Percentiles rank a stretch among this genome's conserved stretches.
Evolutionary conservation across 345 rosid species (phyloP).

Genomic region (Acer campestre): DNA sequence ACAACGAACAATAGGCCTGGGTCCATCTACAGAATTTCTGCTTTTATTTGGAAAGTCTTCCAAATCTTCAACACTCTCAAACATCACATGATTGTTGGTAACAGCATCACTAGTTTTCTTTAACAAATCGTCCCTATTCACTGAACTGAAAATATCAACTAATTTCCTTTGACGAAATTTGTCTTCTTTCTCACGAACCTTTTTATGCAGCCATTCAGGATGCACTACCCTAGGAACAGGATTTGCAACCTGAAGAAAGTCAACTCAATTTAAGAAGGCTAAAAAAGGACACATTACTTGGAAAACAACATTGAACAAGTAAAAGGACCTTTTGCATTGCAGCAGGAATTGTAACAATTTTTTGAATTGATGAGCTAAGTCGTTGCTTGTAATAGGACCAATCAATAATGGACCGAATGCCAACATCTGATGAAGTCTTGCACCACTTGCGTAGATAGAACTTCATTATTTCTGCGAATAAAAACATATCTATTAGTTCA

Average conservation of each 20-base stretch:
- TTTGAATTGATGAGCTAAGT: slow-evolving; percentile 89
- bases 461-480: slow-evolving; percentile 66
- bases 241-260: slow-evolving; percentile 68
- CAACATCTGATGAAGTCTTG: slow-evolving; percentile 72
- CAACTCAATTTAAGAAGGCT: slow-evolving; percentile 25
- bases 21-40: slow-evolving; percentile 44
- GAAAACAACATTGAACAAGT: slow-evolving; percentile 16
- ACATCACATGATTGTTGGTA: slow-evolving; percentile 24
- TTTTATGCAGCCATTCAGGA: slow-evolving; percentile 98
- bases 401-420: slow-evolving; percentile 82
- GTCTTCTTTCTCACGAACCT: slow-evolving; percentile 92
- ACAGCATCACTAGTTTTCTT: slow-evolving; percentile 25
- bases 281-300: slow-evolving; percentile 16
- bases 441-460: slow-evolving; percentile 89
- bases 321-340: slow-evolving; percentile 95
- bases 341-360: slow-evolving; percentile 94
- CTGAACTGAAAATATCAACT: slow-evolving; percentile 59
- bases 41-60: slow-evolving; percentile 72
- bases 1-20: slow-evolving; percentile 69
- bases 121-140: slow-evolving; percentile 37
- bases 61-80: slow-evolving; percentile 58
- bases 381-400: slow-evolving; percentile 97
- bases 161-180: slow-evolving; percentile 84
- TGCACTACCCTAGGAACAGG: slow-evolving; percentile 97
- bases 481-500: slow-evolving; percentile 25